A percentile compares a stretch with the other conserved stretches of the same genome.
These are phyloP conservation scores for Cordyceps cicadae DNA, from an alignment of 2,329 filamentous ascomycete genomes.

Conservation along the genomic window DNA sequence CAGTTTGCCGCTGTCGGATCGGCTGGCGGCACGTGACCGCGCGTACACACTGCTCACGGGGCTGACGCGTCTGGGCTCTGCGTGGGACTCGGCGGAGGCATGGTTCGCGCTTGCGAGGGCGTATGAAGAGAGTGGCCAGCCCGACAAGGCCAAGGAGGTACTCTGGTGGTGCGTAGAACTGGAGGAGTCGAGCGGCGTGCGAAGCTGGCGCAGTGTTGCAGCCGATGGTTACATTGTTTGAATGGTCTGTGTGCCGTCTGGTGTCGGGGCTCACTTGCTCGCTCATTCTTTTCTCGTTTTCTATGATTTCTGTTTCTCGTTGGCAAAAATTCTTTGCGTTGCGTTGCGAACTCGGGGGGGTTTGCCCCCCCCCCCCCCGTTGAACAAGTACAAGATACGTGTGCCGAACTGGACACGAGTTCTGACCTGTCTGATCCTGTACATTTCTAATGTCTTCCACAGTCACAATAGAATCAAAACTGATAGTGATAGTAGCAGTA, in stretches of 20 bases:
- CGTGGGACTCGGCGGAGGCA: constrained; percentile 88
- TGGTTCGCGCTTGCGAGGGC: constrained; percentile 85
- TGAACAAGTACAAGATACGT: too few species aligned
- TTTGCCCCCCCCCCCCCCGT: too few species aligned
- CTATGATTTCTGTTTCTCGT: too few species aligned
- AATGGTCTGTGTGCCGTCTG: not conserved
- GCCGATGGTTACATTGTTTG: constrained; percentile 54
- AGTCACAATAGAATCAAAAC: too few species aligned
- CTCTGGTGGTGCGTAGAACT: constrained; percentile 97
- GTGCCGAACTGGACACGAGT: not conserved
- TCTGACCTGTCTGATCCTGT: not conserved
- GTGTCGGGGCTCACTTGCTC: too few species aligned
- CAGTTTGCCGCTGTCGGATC: constrained; percentile 64
- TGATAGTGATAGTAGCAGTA: too few species aligned
- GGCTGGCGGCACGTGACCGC: constrained; percentile 81
- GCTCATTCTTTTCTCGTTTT: too few species aligned
- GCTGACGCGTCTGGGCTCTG: constrained; percentile 74
- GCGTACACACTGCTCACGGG: constrained; percentile 76
- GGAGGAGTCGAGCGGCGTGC: constrained; percentile 73
- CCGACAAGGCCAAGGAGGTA: constrained; percentile 82
- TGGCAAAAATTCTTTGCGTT: too few species aligned
- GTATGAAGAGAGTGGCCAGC: constrained; percentile 78
- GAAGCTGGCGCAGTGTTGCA: constrained; percentile 67
- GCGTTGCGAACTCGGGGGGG: too few species aligned
- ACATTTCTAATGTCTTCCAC: not conserved